Percentiles rank a stretch among this genome's conserved stretches.
Evolutionary conservation across 306 rosid species (phyloP).

Genomic region (Acmispon strigosus): DNA sequence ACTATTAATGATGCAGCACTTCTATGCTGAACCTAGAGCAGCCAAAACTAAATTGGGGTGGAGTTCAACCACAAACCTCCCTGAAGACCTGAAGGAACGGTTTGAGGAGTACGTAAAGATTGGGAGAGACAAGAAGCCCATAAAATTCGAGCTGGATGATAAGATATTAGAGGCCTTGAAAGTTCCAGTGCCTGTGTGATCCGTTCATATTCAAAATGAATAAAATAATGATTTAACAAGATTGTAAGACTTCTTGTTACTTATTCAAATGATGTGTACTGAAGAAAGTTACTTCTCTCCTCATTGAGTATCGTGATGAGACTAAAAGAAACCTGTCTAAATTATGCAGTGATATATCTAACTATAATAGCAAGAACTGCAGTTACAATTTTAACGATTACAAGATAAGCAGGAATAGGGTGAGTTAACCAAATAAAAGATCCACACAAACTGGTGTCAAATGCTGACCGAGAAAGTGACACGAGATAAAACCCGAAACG

Average conservation of each 20-base stretch:
- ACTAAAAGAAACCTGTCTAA: neutral
- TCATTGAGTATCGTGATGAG: neutral
- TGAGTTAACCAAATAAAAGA: neutral
- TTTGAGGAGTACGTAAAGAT: conserved; percentile 77
- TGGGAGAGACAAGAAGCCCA: conserved; percentile 78
- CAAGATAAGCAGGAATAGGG: neutral
- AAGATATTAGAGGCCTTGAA: conserved; percentile 74
- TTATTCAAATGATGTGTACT: neutral
- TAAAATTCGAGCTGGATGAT: conserved; percentile 74
- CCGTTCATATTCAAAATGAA: neutral
- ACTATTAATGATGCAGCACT: conserved; percentile 57
- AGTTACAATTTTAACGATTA: neutral
- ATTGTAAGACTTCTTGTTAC: conserved; percentile 1
- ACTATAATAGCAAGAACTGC: neutral
- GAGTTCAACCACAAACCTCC: conserved; percentile 59
- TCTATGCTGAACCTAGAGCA: conserved; percentile 94
- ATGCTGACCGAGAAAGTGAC: neutral
- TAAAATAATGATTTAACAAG: neutral
- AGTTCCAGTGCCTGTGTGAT: conserved; percentile 64
- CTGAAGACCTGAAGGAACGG: conserved; percentile 74
- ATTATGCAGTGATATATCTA: neutral
- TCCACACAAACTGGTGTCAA: neutral
- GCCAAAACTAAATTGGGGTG: conserved; percentile 79
- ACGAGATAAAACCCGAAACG: neutral
- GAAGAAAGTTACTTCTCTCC: neutral